Percentiles rank a stretch among this genome's conserved stretches.
Evolutionary conservation across 345 rosid genomes (phyloP).

Genomic region (Brassica cretica): DNA sequence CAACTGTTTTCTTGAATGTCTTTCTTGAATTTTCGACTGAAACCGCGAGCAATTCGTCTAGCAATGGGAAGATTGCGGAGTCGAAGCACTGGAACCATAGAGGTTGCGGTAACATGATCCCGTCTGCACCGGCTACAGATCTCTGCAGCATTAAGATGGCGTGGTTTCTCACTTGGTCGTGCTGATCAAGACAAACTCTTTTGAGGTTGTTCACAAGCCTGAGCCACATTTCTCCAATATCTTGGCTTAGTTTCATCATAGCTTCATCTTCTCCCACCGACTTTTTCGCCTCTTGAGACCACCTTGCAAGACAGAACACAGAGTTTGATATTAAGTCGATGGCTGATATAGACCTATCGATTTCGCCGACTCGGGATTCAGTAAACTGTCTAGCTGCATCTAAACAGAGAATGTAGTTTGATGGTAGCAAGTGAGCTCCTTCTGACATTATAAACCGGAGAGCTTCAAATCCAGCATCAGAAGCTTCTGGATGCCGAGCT

Average conservation of each 20-base stretch:
- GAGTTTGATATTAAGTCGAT: constrained; percentile 68
- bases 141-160: constrained; percentile 55
- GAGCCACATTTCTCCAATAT: constrained; percentile 80
- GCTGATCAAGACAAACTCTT: constrained; percentile 59
- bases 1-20: constrained; percentile 50
- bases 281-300: constrained; percentile 60
- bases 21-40: constrained; percentile 47
- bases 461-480: constrained; percentile 65
- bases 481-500: constrained; percentile 80
- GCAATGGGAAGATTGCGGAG: constrained; percentile 49
- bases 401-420: constrained; percentile 61
- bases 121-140: constrained; percentile 53
- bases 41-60: constrained; percentile 53
- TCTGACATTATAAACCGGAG: constrained; percentile 64
- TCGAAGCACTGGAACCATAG: constrained; percentile 76
- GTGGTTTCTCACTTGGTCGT: constrained; percentile 71
- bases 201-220: constrained; percentile 61
- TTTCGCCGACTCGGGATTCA: constrained; percentile 62
- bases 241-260: constrained; percentile 46
- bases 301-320: constrained; percentile 59
- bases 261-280: constrained; percentile 52
- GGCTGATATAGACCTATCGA: constrained; percentile 54
- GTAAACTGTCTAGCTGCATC: constrained; percentile 84
- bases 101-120: constrained; percentile 46
- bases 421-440: constrained; percentile 60